phyloP scores from a whole-genome alignment of 192 early-diverging fungal species.

The Thamnidium elegans region DNA sequence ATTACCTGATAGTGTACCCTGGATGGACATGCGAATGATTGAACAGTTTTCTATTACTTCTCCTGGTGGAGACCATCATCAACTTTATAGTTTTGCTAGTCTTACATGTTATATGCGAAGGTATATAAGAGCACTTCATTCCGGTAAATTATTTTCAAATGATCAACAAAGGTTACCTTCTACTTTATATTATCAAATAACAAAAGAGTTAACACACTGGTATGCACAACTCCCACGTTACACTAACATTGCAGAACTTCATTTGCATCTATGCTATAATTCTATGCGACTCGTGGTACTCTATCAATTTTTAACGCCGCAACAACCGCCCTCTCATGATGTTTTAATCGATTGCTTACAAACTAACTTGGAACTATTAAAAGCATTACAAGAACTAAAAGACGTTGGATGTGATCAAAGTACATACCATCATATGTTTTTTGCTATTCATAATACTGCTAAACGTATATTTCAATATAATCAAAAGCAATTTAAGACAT shows the following conservation, averaged over 20 bases:
- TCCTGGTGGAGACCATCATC: background rate
- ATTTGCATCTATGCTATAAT: conserved; percentile 32
- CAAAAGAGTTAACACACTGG: conserved; percentile 10
- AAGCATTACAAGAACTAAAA: conserved; percentile 17
- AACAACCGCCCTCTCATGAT: background rate
- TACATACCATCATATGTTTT: conserved; percentile 39
- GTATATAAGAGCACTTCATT: conserved; percentile 16
- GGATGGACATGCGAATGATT: background rate
- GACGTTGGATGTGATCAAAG: conserved; percentile 31
- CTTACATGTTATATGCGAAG: conserved; percentile 25
- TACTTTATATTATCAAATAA: conserved; percentile 7
- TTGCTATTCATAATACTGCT: conserved; percentile 34
- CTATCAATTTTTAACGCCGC: conserved; percentile 31
- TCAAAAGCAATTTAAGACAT: background rate
- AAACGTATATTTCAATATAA: conserved; percentile 24
- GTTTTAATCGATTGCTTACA: conserved; percentile 24
- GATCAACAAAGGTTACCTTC: conserved; percentile 6
- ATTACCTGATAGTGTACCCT: conserved; percentile 10
- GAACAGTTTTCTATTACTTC: background rate
- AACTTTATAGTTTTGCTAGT: conserved; percentile 12
- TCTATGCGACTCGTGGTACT: conserved; percentile 33
- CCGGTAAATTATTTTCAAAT: background rate
- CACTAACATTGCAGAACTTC: conserved; percentile 12
- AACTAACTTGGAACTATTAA: conserved; percentile 23
- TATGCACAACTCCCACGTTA: conserved; percentile 1